These are phyloP conservation scores for Juncus inflexus DNA, from an alignment of 176 grass and related monocot genomes.

Conservation along the genomic window DNA sequence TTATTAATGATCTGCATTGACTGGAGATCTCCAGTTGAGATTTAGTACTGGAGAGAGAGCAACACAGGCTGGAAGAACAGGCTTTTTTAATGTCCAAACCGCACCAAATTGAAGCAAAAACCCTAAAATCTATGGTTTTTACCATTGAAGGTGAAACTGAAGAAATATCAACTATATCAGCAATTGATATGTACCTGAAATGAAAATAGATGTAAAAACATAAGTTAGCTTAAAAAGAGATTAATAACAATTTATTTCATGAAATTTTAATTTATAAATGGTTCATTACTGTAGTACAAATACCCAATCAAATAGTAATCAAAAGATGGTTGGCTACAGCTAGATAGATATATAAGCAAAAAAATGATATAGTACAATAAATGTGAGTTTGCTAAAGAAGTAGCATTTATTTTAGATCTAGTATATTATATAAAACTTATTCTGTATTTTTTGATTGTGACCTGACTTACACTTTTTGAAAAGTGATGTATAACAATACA, in stretches of 20 bases:
- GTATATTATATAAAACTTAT: conserved; percentile 2
- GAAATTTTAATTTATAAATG: background rate
- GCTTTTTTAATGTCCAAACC: conserved; percentile 58
- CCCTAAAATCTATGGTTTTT: conserved; percentile 76
- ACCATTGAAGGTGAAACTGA: conserved; percentile 41
- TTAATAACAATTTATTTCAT: background rate
- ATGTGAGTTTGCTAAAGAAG: conserved; percentile 5
- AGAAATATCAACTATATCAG: conserved; percentile 80
- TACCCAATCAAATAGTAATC: background rate
- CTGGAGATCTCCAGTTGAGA: conserved; percentile 43
- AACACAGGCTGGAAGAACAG: conserved; percentile 60
- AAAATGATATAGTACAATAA: conserved; percentile 3
- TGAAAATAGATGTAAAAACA: background rate
- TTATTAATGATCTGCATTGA: conserved; percentile 60
- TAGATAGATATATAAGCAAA: background rate
- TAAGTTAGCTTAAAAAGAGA: background rate
- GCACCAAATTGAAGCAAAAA: conserved; percentile 73
- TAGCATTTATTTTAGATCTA: conserved; percentile 15
- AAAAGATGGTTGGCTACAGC: conserved; percentile 1
- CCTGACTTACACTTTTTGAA: conserved; percentile 12
- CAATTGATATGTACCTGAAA: conserved; percentile 83
- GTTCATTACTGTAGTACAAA: background rate
- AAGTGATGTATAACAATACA: background rate
- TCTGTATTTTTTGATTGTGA: background rate
- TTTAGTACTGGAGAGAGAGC: conserved; percentile 49